These are phyloP conservation scores for Arachnopeziza araneosa DNA, from an alignment of 2,329 filamentous ascomycete species.

Conservation along the genomic window DNA sequence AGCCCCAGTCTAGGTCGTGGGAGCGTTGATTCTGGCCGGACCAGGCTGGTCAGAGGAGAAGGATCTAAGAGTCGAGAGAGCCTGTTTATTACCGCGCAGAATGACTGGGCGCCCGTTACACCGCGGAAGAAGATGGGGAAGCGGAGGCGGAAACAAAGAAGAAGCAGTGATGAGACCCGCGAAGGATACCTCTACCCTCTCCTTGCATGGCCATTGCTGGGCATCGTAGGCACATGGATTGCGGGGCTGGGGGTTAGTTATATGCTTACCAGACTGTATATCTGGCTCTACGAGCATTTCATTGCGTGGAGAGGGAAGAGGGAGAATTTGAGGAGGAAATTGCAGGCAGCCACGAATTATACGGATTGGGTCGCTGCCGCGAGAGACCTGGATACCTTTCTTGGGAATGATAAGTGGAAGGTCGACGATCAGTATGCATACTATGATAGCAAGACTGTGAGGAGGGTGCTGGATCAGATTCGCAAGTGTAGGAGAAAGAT, in stretches of 20 bases:
- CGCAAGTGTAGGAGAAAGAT: constrained; percentile 50
- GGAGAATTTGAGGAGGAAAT: constrained; percentile 61
- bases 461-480: constrained; percentile 71
- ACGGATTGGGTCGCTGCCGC: constrained; percentile 78
- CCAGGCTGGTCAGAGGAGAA: neutral
- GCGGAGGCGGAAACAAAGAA: constrained; percentile 26
- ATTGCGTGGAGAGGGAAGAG: constrained; percentile 82
- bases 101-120: constrained; percentile 91
- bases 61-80: constrained; percentile 17
- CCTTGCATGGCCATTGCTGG: constrained; percentile 85
- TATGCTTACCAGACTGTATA: constrained; percentile 77
- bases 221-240: constrained; percentile 78
- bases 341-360: constrained; percentile 71
- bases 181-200: constrained; percentile 88
- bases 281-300: constrained; percentile 86
- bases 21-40: neutral
- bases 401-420: constrained; percentile 79
- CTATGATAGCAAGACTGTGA: constrained; percentile 84
- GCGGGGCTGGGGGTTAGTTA: constrained; percentile 68
- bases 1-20: neutral
- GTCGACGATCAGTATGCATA: constrained; percentile 72
- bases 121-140: constrained; percentile 36
- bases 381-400: constrained; percentile 68
- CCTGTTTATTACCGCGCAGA: constrained; percentile 77
- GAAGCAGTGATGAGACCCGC: constrained; percentile 83